phyloP scores from a whole-genome alignment of 139 green algal species.

The Cymbomonas tetramitiformis region DNA sequence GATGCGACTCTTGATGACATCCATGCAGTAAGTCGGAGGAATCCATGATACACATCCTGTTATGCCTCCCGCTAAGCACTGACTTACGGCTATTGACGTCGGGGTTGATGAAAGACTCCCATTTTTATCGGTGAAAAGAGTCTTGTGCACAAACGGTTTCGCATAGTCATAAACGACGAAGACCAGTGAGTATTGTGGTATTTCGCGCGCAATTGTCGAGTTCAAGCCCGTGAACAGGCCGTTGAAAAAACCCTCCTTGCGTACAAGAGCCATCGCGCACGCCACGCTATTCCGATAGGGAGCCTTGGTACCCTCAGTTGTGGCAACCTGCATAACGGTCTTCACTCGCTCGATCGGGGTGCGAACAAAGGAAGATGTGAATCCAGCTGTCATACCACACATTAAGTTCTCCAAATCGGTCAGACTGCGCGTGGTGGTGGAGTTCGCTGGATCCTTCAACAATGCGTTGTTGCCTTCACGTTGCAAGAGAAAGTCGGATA shows the following conservation, averaged over 20 bases:
- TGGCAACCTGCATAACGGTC: conserved; percentile 9
- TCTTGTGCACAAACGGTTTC: not conserved
- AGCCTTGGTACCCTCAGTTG: not conserved
- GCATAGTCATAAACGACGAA: conserved; percentile 5
- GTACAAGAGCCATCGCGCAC: not conserved
- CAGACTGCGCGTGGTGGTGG: not conserved
- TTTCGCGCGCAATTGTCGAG: conserved; percentile 9
- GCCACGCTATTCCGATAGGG: not conserved
- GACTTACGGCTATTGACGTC: too few relatives aligned
- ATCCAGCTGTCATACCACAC: not conserved
- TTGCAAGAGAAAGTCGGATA: not conserved
- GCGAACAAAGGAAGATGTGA: conserved; percentile 6
- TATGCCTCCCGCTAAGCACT: not conserved
- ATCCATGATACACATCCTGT: conserved; percentile 10
- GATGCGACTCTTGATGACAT: conserved; percentile 14
- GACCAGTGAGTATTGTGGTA: conserved; percentile 12
- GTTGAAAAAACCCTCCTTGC: not conserved
- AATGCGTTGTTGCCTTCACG: not conserved
- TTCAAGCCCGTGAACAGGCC: conserved; percentile 12
- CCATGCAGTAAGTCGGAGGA: conserved; percentile 10
- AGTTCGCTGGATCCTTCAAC: not conserved
- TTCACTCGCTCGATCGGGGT: conserved; percentile 14
- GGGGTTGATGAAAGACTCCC: too few relatives aligned
- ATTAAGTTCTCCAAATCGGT: not conserved
- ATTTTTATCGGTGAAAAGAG: not conserved